These are phyloP conservation scores for Chlorella sorokiniana DNA, from an alignment of 139 green algal species.

Conservation along the genomic window DNA sequence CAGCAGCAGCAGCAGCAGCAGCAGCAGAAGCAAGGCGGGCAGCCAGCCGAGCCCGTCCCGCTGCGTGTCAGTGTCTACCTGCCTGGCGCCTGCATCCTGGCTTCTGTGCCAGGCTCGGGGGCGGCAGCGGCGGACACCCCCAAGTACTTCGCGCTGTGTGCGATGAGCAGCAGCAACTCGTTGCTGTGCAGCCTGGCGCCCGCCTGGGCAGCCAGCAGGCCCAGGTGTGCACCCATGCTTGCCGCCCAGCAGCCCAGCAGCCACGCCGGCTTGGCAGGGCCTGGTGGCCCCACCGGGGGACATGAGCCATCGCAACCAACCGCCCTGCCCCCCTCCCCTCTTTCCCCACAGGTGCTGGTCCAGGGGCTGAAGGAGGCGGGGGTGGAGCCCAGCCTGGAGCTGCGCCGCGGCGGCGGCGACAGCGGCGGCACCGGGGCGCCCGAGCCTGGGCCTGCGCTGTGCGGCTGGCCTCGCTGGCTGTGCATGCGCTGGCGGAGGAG, in stretches of 20 bases:
- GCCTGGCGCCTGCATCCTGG: not conserved
- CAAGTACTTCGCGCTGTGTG: conserved; percentile 18
- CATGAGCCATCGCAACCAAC: not conserved
- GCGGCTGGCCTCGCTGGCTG: not conserved
- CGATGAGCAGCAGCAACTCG: not conserved
- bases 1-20: not conserved
- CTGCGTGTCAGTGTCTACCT: conserved; percentile 7
- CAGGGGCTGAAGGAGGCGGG: conserved; percentile 3
- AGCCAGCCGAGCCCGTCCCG: not conserved
- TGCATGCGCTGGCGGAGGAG: conserved; percentile 1
- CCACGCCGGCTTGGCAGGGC: not conserved
- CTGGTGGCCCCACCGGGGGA: not conserved
- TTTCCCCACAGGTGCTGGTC: not conserved
- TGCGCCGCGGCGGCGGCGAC: not conserved
- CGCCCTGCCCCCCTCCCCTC: not conserved
- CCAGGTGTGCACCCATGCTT: not conserved
- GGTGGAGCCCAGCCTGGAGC: not conserved
- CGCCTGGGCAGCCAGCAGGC: conserved; percentile 7
- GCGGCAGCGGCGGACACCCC: conserved; percentile 5
- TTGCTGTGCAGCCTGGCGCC: conserved; percentile 3
- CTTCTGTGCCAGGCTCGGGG: not conserved
- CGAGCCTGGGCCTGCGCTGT: not conserved
- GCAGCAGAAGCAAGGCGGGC: not conserved
- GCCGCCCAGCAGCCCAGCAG: not conserved
- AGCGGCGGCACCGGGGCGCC: not conserved